Percentiles rank a stretch among this genome's conserved stretches.
These are phyloP conservation scores for Penicillium sp. DNA, from an alignment of 2,329 filamentous ascomycete genomes.

Conservation along the genomic window DNA sequence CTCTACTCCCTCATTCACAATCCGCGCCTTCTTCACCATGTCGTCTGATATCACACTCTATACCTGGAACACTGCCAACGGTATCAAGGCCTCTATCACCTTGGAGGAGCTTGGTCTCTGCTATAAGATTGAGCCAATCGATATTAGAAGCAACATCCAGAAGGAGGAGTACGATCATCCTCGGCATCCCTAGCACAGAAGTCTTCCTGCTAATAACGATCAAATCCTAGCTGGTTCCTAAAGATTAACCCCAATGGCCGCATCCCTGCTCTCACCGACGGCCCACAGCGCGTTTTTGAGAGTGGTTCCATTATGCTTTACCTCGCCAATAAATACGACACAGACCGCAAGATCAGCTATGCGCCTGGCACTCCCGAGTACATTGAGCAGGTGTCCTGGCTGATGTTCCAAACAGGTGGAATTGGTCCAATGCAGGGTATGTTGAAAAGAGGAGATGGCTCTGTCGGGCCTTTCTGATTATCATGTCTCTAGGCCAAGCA, in stretches of 20 bases:
- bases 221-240: conserved; percentile 48
- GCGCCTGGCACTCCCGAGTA: conserved; percentile 44
- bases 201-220: not conserved
- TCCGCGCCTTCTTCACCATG: conserved; percentile 23
- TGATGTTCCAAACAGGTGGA: conserved; percentile 48
- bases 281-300: conserved; percentile 45
- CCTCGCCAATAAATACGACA: conserved; percentile 46
- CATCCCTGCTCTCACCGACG: conserved; percentile 49
- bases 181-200: no score
- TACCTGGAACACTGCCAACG: conserved; percentile 34
- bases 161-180: conserved; percentile 36
- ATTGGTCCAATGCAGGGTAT: conserved; percentile 44
- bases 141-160: conserved; percentile 46
- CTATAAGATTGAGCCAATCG: conserved; percentile 38
- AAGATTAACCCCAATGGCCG: conserved; percentile 88
- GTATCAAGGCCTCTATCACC: conserved; percentile 39
- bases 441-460: not conserved
- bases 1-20: no score
- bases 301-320: conserved; percentile 50
- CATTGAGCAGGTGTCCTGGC: conserved; percentile 47
- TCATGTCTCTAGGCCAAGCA: conserved; percentile 43
- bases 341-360: conserved; percentile 45
- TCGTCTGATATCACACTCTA: conserved; percentile 34
- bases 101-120: conserved; percentile 39
- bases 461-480: not conserved